These are phyloP conservation scores for Suhomyces yuchorum DNA, from an alignment of 1,139 yeast species.

Conservation along the genomic window DNA sequence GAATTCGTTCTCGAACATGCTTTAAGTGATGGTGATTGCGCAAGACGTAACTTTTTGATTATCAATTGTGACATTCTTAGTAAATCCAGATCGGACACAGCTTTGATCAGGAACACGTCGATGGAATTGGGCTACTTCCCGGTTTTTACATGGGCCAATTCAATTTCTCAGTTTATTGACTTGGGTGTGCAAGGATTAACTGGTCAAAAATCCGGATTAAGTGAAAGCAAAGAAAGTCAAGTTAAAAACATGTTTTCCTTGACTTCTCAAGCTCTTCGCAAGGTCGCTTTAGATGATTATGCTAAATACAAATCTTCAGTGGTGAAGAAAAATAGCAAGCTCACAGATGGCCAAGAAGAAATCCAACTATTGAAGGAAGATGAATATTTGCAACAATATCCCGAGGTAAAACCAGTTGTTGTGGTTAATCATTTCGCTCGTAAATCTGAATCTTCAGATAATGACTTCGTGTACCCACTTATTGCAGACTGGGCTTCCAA, in stretches of 20 bases:
- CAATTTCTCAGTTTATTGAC: constrained; percentile 77
- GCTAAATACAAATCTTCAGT: constrained; percentile 24
- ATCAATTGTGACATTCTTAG: constrained; percentile 78
- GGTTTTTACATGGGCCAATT: constrained; percentile 88
- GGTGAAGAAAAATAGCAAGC: constrained; percentile 25
- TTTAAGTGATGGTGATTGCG: constrained; percentile 44
- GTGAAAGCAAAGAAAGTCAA: constrained; percentile 84
- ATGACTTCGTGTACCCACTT: constrained; percentile 71
- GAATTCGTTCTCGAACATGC: constrained; percentile 76
- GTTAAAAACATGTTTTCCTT: constrained; percentile 78
- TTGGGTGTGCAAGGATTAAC: constrained; percentile 87
- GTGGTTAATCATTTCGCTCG: constrained; percentile 73
- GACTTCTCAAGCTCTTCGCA: constrained; percentile 70
- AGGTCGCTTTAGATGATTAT: constrained; percentile 57
- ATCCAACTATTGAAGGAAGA: constrained; percentile 60
- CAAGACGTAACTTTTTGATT: constrained; percentile 59
- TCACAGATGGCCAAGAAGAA: constrained; percentile 16
- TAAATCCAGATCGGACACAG: constrained; percentile 73
- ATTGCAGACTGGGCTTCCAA: constrained; percentile 89
- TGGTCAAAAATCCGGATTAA: constrained; percentile 90
- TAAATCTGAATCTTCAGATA: constrained; percentile 51
- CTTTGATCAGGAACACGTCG: constrained; percentile 68
- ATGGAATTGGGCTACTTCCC: constrained; percentile 88
- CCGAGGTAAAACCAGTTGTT: constrained; percentile 84
- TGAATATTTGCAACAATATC: constrained; percentile 81